These are phyloP conservation scores for Penicillium sp. DNA, from an alignment of 2,329 filamentous ascomycete species.

Conservation along the genomic window DNA sequence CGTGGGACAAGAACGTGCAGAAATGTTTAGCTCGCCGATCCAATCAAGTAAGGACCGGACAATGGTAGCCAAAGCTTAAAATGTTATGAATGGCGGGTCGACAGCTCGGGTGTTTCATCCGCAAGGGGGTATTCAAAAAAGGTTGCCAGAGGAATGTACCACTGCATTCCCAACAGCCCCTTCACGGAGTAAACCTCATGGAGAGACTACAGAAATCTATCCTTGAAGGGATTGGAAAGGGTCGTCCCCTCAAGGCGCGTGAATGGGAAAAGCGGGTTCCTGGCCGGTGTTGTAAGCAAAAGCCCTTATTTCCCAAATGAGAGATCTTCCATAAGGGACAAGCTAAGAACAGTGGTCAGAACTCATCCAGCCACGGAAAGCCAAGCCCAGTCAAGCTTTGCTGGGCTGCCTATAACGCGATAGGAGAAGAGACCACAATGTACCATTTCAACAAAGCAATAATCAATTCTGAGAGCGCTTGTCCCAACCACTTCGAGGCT, in stretches of 20 bases:
- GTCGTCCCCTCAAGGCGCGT: not conserved
- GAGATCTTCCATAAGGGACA: not conserved
- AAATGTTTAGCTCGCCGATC: conserved; percentile 2
- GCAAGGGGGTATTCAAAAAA: conserved; percentile 5
- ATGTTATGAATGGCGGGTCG: not conserved
- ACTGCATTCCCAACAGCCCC: conserved; percentile 9
- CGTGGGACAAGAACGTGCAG: not conserved
- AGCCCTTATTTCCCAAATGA: not conserved
- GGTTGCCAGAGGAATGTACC: conserved; percentile 7
- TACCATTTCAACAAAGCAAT: not conserved
- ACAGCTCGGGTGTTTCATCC: not conserved
- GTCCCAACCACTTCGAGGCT: not conserved
- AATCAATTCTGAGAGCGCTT: not conserved
- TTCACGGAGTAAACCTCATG: not conserved
- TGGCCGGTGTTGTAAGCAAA: not conserved
- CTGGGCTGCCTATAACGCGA: not conserved
- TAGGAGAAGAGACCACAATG: not conserved
- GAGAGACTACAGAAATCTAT: not conserved
- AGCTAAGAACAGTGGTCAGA: not conserved
- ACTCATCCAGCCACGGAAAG: not conserved
- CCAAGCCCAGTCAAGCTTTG: not conserved
- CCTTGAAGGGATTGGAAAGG: not conserved
- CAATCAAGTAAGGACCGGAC: no score
- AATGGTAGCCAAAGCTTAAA: not conserved
- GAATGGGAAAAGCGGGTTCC: not conserved